Percentiles rank a stretch among this genome's conserved stretches.
phyloP scores from a whole-genome alignment of 768 basidiomycete genomes.

The Trametes punicea region DNA sequence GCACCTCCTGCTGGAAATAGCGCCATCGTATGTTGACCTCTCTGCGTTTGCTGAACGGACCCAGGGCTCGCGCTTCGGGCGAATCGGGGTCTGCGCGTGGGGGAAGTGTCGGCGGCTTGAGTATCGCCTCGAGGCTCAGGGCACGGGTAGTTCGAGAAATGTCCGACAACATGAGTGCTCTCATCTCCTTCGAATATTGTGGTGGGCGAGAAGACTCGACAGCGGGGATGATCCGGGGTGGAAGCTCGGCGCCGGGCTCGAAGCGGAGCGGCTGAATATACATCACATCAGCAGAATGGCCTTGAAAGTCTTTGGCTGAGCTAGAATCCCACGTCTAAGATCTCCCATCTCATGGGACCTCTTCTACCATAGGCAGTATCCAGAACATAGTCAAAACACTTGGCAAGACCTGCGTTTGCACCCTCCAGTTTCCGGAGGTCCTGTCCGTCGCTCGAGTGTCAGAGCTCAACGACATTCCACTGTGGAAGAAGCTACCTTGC shows the following conservation, averaged over 20 bases:
- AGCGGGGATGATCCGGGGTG: slow-evolving; percentile 47
- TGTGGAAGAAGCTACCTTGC: slow-evolving; percentile 40
- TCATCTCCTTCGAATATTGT: slow-evolving; percentile 58
- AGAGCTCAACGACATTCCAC: not conserved
- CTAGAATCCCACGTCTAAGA: slow-evolving; percentile 52
- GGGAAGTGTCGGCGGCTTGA: slow-evolving; percentile 53
- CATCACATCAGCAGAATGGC: slow-evolving; percentile 10
- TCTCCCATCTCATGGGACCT: slow-evolving; percentile 65
- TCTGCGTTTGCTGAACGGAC: slow-evolving; percentile 68
- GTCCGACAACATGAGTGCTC: slow-evolving; percentile 55
- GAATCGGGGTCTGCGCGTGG: slow-evolving; percentile 53
- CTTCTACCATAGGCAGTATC: slow-evolving; percentile 74
- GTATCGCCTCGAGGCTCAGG: slow-evolving; percentile 39
- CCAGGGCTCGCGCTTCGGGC: slow-evolving; percentile 55
- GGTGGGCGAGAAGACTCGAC: slow-evolving; percentile 61
- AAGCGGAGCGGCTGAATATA: slow-evolving; percentile 50
- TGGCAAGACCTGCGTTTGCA: slow-evolving; percentile 48
- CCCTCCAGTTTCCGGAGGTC: slow-evolving; percentile 48
- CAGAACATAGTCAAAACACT: slow-evolving; percentile 56
- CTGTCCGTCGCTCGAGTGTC: slow-evolving; percentile 33
- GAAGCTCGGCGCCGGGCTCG: slow-evolving; percentile 40
- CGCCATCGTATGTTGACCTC: slow-evolving; percentile 72
- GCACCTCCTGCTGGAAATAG: slow-evolving; percentile 52
- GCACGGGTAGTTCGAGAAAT: slow-evolving; percentile 45
- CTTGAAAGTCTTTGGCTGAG: not conserved